A percentile compares a stretch with the other conserved stretches of the same genome.
These are phyloP conservation scores for Emergomyces africanus DNA, from an alignment of 2,329 filamentous ascomycete genomes.

Conservation along the genomic window DNA sequence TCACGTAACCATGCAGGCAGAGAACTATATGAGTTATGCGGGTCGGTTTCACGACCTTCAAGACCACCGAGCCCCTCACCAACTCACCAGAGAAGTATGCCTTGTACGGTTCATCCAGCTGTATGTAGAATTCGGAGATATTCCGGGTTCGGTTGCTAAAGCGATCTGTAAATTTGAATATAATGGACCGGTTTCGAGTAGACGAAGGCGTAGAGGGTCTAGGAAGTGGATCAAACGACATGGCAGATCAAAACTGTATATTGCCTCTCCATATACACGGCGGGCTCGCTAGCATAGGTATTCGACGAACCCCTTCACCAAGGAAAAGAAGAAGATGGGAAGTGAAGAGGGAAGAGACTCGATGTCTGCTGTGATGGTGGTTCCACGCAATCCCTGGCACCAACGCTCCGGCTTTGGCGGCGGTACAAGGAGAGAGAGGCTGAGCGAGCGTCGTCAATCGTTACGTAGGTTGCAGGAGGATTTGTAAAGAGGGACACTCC, in stretches of 20 bases:
- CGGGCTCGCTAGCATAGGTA: not conserved
- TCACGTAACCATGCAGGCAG: slow-evolving; percentile 50
- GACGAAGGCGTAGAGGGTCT: slow-evolving; percentile 24
- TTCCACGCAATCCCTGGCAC: not conserved
- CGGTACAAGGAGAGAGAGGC: not conserved
- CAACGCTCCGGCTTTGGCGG: not conserved
- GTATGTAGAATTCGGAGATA: slow-evolving; percentile 49
- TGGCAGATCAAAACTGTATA: slow-evolving; percentile 23
- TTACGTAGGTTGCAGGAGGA: not conserved
- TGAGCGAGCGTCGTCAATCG: not conserved
- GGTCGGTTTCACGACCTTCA: slow-evolving; percentile 48
- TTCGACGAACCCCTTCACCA: not conserved
- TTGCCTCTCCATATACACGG: slow-evolving; percentile 23
- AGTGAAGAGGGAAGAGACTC: not conserved
- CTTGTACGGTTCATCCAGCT: slow-evolving; percentile 50
- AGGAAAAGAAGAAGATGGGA: not conserved
- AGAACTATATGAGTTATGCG: slow-evolving; percentile 52
- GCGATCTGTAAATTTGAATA: slow-evolving; percentile 45
- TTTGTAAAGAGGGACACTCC: too few relatives aligned
- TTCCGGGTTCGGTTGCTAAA: slow-evolving; percentile 42
- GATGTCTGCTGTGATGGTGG: not conserved
- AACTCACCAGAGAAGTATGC: slow-evolving; percentile 50
- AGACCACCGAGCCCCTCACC: slow-evolving; percentile 47
- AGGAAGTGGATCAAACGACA: slow-evolving; percentile 28
- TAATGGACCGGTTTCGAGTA: slow-evolving; percentile 30